These are phyloP conservation scores for Nicotiana noctiflora DNA, from an alignment of 257 asterid genomes.

Conservation along the genomic window DNA sequence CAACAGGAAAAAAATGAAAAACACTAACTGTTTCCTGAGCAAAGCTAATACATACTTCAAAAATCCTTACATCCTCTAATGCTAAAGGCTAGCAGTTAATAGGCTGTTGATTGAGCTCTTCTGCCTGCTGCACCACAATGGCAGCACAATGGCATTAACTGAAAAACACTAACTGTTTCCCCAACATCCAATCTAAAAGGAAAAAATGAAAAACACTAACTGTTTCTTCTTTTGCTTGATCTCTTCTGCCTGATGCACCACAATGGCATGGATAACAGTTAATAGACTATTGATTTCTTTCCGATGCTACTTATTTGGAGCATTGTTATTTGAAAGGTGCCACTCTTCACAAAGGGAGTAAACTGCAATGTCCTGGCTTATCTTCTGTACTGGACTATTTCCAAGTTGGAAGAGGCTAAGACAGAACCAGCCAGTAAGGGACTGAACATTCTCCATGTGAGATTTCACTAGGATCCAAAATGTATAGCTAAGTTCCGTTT, in stretches of 20 bases:
- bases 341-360: slow-evolving; percentile 94
- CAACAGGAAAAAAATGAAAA: slow-evolving; percentile 9
- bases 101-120: no score
- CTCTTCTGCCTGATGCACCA: slow-evolving; percentile 78
- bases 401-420: slow-evolving; percentile 77
- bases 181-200: no score
- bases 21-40: neutral
- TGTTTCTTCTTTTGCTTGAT: slow-evolving; percentile 70
- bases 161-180: no score
- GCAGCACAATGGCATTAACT: no score
- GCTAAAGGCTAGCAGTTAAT: neutral
- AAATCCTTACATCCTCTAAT: neutral
- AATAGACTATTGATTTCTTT: slow-evolving; percentile 79
- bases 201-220: no score
- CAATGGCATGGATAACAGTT: slow-evolving; percentile 66
- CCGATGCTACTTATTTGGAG: slow-evolving; percentile 94
- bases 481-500: slow-evolving; percentile 21
- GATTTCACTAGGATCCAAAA: slow-evolving; percentile 84
- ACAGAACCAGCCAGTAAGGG: slow-evolving; percentile 91
- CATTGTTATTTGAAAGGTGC: slow-evolving; percentile 79
- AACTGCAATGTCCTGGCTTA: slow-evolving; percentile 55
- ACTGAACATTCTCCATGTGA: slow-evolving; percentile 80
- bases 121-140: no score
- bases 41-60: neutral
- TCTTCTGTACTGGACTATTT: slow-evolving; percentile 45